These are phyloP conservation scores for Phytophthora palmivora DNA, from an alignment of 352 stramenopile genomes.

Conservation along the genomic window DNA sequence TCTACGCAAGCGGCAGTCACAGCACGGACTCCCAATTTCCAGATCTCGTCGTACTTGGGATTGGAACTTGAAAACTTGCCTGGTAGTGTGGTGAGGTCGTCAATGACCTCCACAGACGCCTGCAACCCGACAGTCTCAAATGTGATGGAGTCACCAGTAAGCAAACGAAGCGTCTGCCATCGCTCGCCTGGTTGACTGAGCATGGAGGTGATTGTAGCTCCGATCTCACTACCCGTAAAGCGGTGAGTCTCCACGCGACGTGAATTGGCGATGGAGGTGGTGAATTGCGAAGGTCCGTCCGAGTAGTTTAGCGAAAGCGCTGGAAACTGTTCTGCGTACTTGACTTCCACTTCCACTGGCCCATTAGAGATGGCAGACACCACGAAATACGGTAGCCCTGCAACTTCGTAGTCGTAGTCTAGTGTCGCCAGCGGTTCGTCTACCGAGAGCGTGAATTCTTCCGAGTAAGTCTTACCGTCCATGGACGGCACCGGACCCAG, in stretches of 20 bases:
- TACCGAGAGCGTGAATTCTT: slow-evolving; percentile 26
- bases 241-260: slow-evolving; percentile 40
- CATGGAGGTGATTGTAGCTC: slow-evolving; percentile 30
- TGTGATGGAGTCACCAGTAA: slow-evolving; percentile 32
- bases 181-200: slow-evolving; percentile 35
- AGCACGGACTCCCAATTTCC: slow-evolving; percentile 31
- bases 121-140: slow-evolving; percentile 39
- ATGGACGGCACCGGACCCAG: slow-evolving; percentile 23
- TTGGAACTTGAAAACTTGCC: slow-evolving; percentile 43
- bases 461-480: slow-evolving; percentile 16
- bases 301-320: slow-evolving; percentile 31
- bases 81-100: slow-evolving; percentile 29
- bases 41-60: slow-evolving; percentile 45
- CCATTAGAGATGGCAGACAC: slow-evolving; percentile 28
- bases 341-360: slow-evolving; percentile 39
- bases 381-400: slow-evolving; percentile 38
- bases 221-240: slow-evolving; percentile 21
- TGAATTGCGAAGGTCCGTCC: slow-evolving; percentile 34
- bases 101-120: slow-evolving; percentile 35
- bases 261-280: slow-evolving; percentile 32
- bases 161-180: slow-evolving; percentile 38
- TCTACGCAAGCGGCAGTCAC: slow-evolving; percentile 40
- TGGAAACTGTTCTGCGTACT: slow-evolving; percentile 41
- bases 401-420: slow-evolving; percentile 43
- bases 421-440: slow-evolving; percentile 32